Conservation (phyloP, 768 basidiomycete species). For the Coprinopsis cinerea region DNA sequence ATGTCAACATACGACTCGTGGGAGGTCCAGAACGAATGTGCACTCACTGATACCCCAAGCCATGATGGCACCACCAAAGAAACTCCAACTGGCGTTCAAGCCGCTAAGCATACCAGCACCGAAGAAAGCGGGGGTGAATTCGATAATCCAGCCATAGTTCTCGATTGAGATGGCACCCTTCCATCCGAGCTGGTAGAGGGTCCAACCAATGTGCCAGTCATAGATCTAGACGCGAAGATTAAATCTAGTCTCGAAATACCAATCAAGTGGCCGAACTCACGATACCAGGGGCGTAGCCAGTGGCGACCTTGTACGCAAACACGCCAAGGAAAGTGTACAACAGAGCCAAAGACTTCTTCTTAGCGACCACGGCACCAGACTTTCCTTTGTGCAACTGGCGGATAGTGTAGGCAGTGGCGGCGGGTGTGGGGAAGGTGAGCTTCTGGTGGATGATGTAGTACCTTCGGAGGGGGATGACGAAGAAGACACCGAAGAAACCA, state of each 20-base stretch:
- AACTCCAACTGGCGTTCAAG: constrained; percentile 51
- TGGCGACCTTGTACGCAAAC: constrained; percentile 48
- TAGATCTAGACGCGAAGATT: constrained; percentile 29
- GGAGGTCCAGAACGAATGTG: background rate
- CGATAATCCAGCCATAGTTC: constrained; percentile 52
- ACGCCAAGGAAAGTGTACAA: constrained; percentile 39
- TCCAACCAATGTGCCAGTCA: constrained; percentile 65
- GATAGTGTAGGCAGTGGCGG: constrained; percentile 63
- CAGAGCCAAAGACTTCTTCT: constrained; percentile 50
- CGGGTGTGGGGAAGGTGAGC: constrained; percentile 57
- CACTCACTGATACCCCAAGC: constrained; percentile 55
- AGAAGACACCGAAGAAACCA: constrained; percentile 60
- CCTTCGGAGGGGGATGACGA: constrained; percentile 57
- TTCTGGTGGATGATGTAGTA: constrained; percentile 61
- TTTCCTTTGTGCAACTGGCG: constrained; percentile 51
- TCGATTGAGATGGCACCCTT: constrained; percentile 53
- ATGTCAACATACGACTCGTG: background rate
- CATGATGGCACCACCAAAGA: constrained; percentile 47
- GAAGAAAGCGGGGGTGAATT: constrained; percentile 54
- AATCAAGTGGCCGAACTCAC: constrained; percentile 23
- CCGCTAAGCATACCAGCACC: constrained; percentile 56
- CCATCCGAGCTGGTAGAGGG: constrained; percentile 53
- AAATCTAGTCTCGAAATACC: background rate
- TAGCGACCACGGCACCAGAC: constrained; percentile 43
- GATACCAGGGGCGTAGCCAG: constrained; percentile 55